Conservation (phyloP, 306 rosid genomes). For the Vigna nakashimae region DNA sequence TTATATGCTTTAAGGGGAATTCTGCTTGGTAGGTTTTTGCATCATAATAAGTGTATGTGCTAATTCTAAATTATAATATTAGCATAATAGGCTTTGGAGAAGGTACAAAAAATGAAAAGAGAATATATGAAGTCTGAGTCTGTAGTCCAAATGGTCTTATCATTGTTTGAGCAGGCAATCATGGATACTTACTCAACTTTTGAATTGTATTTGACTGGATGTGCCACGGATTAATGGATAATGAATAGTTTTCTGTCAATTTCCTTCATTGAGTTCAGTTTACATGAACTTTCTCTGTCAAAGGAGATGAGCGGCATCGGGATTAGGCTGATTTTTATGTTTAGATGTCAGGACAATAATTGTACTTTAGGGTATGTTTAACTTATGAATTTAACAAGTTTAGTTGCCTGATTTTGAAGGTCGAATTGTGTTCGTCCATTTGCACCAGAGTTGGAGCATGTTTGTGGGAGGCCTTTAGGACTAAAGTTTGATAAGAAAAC, state of each 20-base stretch:
- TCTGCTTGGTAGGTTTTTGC: neutral
- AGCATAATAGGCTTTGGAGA: neutral
- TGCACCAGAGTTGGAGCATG: conserved; percentile 86
- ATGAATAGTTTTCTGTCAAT: neutral
- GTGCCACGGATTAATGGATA: neutral
- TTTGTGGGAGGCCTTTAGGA: conserved; percentile 94
- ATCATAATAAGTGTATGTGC: neutral
- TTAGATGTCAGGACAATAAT: conserved; percentile 19
- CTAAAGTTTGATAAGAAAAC: conserved; percentile 73
- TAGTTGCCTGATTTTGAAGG: conserved; percentile 53
- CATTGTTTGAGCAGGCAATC: conserved; percentile 8
- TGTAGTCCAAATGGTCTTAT: neutral
- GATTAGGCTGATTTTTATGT: conserved; percentile 16
- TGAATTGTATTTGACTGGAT: conserved; percentile 10
- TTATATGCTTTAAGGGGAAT: conserved; percentile 14
- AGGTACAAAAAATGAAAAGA: neutral
- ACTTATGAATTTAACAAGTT: conserved; percentile 16
- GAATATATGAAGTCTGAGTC: neutral
- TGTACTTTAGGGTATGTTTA: neutral
- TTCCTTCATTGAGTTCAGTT: neutral
- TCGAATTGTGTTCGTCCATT: conserved; percentile 70
- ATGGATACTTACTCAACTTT: neutral
- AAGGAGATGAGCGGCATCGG: neutral
- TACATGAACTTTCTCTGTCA: neutral
- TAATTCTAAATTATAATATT: neutral